phyloP scores from a whole-genome alignment of 169 alveolate species.

The Eimeria zaria region DNA sequence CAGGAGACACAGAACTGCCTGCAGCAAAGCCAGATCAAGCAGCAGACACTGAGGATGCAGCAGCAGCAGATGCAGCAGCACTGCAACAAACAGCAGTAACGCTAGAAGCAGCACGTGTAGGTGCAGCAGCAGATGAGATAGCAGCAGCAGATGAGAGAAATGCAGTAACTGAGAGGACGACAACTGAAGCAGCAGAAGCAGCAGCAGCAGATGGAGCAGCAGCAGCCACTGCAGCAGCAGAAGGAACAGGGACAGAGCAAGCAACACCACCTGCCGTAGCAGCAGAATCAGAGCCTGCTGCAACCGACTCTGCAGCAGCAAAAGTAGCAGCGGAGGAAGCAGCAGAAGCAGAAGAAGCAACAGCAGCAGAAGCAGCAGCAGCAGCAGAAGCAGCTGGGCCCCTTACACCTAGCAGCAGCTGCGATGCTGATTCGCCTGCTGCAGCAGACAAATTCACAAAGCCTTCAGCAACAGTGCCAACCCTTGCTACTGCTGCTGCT shows the following conservation, averaged over 20 bases:
- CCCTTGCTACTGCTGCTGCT: neutral
- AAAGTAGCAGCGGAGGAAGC: neutral
- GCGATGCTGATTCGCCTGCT: neutral
- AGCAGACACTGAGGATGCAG: neutral
- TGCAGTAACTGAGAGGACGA: no score
- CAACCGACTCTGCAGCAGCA: neutral
- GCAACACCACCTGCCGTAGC: neutral
- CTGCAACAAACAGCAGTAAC: neutral
- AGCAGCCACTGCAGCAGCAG: neutral
- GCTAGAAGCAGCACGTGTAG: neutral
- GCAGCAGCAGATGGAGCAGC: neutral
- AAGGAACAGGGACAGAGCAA: neutral
- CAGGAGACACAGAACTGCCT: neutral
- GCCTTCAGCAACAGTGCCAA: neutral
- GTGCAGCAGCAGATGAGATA: neutral
- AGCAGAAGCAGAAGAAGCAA: neutral
- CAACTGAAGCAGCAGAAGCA: neutral
- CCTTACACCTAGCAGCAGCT: neutral
- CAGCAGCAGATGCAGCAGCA: neutral
- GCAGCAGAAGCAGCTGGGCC: neutral
- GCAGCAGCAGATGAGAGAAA: no score
- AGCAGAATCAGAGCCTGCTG: neutral
- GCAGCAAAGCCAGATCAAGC: neutral
- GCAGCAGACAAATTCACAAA: neutral
- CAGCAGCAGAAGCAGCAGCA: constrained; percentile 30